These are phyloP conservation scores for Tuber melanosporum DNA, from an alignment of 495 filamentous ascomycete genomes.

Conservation along the genomic window DNA sequence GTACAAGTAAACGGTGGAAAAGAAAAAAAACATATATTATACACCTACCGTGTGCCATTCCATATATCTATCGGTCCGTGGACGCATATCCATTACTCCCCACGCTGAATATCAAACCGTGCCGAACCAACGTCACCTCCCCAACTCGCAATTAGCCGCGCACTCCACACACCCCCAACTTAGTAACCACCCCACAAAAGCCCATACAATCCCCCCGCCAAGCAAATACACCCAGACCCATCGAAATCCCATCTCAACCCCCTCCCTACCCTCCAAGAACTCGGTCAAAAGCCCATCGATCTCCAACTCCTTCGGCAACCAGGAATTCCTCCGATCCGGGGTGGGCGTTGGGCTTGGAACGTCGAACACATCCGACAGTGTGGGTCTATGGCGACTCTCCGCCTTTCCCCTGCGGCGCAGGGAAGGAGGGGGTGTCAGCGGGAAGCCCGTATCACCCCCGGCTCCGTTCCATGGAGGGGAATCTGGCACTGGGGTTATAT, in stretches of 20 bases:
- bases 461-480: background rate
- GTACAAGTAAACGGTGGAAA: constrained; percentile 5
- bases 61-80: background rate
- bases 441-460: background rate
- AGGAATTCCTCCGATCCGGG: background rate
- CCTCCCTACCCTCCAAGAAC: constrained; percentile 34
- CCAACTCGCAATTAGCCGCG: constrained; percentile 13
- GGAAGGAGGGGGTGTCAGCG: background rate
- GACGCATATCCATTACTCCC: constrained; percentile 17
- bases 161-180: constrained; percentile 37
- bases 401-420: background rate
- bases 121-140: constrained; percentile 5
- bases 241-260: constrained; percentile 30
- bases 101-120: constrained; percentile 24
- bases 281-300: constrained; percentile 31
- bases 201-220: constrained; percentile 35
- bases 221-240: constrained; percentile 37
- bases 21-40: constrained; percentile 18
- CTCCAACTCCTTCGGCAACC: constrained; percentile 16
- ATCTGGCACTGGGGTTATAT: background rate
- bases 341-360: background rate
- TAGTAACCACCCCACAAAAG: constrained; percentile 32
- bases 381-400: background rate
- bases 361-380: background rate
- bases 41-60: constrained; percentile 7